A percentile compares a stretch with the other conserved stretches of the same genome.
phyloP scores from a whole-genome alignment of 805 yeast genomes.

The Metschnikowia continentalis region DNA sequence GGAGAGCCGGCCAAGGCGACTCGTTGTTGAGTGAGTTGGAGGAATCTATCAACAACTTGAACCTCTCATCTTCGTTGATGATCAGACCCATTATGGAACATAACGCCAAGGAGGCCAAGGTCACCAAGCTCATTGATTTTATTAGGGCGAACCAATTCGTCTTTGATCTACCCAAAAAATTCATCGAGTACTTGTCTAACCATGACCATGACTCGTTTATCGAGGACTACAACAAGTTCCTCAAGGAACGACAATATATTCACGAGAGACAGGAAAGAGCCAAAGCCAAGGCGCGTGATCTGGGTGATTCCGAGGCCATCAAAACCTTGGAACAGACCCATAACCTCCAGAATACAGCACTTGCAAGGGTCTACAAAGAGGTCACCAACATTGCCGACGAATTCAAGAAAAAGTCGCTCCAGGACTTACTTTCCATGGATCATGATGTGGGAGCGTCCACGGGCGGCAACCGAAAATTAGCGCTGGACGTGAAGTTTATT shows the following conservation, averaged over 20 bases:
- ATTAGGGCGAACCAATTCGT: conserved; percentile 28
- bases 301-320: conserved; percentile 7
- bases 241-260: conserved; percentile 24
- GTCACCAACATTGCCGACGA: conserved; percentile 32
- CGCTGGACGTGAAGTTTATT: conserved; percentile 30
- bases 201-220: conserved; percentile 35
- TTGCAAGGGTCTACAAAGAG: conserved; percentile 28
- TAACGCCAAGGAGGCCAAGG: conserved; percentile 31
- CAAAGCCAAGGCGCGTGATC: conserved; percentile 6
- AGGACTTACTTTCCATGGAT: conserved; percentile 37
- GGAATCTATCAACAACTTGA: conserved; percentile 36
- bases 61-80: conserved; percentile 33
- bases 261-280: conserved; percentile 9
- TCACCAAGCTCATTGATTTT: conserved; percentile 33
- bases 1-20: conserved; percentile 16
- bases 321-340: conserved; percentile 22
- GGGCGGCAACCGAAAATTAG: conserved; percentile 8
- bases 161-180: conserved; percentile 34
- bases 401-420: conserved; percentile 32
- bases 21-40: conserved; percentile 34
- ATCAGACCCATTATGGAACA: conserved; percentile 41
- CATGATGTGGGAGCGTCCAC: conserved; percentile 22
- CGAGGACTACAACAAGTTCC: conserved; percentile 30
- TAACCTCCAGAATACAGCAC: conserved; percentile 26
- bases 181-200: conserved; percentile 24